Conservation (phyloP, 139 green algal genomes). For the Asterochloris erici region DNA sequence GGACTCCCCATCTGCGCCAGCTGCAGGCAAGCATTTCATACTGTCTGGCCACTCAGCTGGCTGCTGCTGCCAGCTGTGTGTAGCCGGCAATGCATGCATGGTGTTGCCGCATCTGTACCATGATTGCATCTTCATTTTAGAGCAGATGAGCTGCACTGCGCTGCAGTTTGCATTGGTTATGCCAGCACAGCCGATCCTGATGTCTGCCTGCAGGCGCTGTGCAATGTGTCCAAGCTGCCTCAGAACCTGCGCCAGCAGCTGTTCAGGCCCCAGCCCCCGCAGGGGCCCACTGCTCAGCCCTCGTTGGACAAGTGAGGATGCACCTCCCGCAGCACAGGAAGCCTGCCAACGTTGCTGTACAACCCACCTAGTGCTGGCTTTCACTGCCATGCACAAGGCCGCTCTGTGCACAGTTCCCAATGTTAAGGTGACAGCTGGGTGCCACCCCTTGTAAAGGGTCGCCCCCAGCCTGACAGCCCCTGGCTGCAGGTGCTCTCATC, state of each 20-base stretch:
- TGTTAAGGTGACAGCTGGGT: no score
- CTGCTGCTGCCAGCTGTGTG: no score
- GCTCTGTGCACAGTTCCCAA: no score
- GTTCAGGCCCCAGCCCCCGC: neutral
- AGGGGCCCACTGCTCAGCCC: neutral
- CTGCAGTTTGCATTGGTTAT: no score
- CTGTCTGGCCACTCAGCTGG: neutral
- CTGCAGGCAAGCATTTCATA: conserved; percentile 22
- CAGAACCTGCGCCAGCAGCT: conserved; percentile 2
- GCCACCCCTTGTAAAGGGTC: no score
- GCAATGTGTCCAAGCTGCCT: conserved; percentile 24
- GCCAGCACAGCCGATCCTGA: neutral
- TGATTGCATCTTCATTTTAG: no score
- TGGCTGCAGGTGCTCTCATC: neutral
- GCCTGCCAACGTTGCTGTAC: conserved; percentile 20
- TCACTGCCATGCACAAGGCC: no score
- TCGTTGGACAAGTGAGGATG: neutral
- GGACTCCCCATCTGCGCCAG: conserved; percentile 63
- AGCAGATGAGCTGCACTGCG: no score
- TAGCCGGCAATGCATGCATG: no score
- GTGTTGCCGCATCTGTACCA: no score
- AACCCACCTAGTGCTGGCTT: conserved; percentile 4
- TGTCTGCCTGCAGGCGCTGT: conserved; percentile 28
- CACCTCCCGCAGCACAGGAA: neutral
- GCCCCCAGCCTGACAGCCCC: neutral